Percentiles rank a stretch among this genome's conserved stretches.
Conservation (phyloP, 1,139 yeast species). For the Diutina scorzettiae region DNA sequence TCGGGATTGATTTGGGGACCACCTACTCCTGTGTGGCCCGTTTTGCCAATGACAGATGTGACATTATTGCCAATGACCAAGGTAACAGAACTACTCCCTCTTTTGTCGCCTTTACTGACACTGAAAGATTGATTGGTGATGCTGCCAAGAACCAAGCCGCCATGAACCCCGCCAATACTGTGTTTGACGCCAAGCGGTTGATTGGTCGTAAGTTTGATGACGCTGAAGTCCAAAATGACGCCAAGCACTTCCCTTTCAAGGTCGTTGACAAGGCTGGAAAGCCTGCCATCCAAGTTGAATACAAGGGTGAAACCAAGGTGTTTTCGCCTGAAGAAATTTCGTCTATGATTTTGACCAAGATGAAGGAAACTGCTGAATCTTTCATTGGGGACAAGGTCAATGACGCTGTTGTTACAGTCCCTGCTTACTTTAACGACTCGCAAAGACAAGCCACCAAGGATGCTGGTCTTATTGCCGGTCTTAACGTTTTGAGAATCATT, state of each 20-base stretch:
- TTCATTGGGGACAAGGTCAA: conserved; percentile 82
- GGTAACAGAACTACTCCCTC: conserved; percentile 94
- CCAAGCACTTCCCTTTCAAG: conserved; percentile 69
- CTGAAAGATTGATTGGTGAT: conserved; percentile 86
- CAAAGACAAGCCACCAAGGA: conserved; percentile 98
- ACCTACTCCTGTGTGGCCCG: conserved; percentile 49
- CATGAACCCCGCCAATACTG: conserved; percentile 64
- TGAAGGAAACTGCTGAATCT: conserved; percentile 90
- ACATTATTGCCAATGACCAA: conserved; percentile 87
- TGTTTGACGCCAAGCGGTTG: conserved; percentile 78
- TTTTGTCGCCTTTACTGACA: conserved; percentile 74
- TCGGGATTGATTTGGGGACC: conserved; percentile 6
- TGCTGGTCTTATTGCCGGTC: conserved; percentile 95
- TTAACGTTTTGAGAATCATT: conserved; percentile 86
- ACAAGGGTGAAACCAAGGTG: conserved; percentile 46
- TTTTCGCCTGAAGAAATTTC: conserved; percentile 88
- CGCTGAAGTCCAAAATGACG: conserved; percentile 67
- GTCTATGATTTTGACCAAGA: conserved; percentile 83
- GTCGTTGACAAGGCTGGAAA: conserved; percentile 61
- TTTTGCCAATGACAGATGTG: conserved; percentile 66
- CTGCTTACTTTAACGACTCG: conserved; percentile 96
- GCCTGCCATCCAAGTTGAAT: conserved; percentile 69
- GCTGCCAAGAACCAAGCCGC: conserved; percentile 93
- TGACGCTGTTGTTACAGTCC: conserved; percentile 93
- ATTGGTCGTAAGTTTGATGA: conserved; percentile 73